Evolutionary conservation across 805 yeast genomes (phyloP).

Genomic region (Zygosaccharomyces rouxii): DNA sequence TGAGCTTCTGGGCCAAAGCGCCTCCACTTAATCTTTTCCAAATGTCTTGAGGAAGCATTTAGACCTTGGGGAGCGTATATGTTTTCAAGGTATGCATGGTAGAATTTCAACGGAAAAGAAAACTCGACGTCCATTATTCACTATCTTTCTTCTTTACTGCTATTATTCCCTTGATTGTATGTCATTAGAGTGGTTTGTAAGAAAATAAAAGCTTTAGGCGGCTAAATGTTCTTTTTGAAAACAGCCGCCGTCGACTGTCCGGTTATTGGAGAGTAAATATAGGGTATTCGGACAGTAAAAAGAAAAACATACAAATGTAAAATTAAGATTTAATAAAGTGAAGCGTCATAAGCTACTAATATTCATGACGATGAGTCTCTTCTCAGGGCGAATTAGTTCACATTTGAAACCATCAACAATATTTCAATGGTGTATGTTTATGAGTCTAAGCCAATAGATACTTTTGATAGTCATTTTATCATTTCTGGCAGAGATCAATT

Average conservation of each 20-base stretch:
- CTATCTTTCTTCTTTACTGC: neutral
- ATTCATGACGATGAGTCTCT: neutral
- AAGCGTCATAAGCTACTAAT: neutral
- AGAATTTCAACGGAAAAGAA: slow-evolving; percentile 12
- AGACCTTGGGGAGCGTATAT: slow-evolving; percentile 27
- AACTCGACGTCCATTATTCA: slow-evolving; percentile 1
- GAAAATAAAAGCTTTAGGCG: neutral
- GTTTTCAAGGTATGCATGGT: slow-evolving; percentile 19
- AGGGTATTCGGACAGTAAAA: neutral
- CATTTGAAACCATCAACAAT: neutral
- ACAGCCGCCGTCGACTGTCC: slow-evolving; percentile 13
- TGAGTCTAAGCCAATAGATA: slow-evolving; percentile 23
- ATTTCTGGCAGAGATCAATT: slow-evolving; percentile 68
- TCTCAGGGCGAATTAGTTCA: neutral
- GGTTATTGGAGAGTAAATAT: neutral
- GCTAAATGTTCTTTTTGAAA: neutral
- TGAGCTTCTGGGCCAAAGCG: slow-evolving; percentile 16
- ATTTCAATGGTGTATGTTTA: slow-evolving; percentile 30
- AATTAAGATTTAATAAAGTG: neutral
- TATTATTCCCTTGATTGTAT: no score
- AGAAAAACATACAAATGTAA: slow-evolving; percentile 2
- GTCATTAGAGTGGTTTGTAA: neutral
- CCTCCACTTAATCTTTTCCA: slow-evolving; percentile 20
- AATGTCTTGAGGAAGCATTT: slow-evolving; percentile 9
- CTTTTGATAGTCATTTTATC: slow-evolving; percentile 18